Percentiles rank a stretch among this genome's conserved stretches.
Evolutionary conservation across 768 basidiomycete species (phyloP).

Genomic region (Gelatoporia subvermispora): DNA sequence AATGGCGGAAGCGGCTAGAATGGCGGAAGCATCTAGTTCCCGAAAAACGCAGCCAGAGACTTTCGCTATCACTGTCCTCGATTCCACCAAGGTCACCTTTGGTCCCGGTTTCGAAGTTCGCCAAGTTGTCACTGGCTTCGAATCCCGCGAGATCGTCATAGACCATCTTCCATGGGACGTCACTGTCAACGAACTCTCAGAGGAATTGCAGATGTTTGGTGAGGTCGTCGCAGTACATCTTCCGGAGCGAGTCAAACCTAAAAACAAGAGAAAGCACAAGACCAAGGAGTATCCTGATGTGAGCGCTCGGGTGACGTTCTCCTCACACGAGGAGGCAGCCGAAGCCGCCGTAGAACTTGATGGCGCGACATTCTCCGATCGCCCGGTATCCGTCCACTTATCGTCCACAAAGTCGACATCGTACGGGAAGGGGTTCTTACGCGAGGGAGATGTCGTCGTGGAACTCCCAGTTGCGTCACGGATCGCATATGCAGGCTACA

Average conservation of each 20-base stretch:
- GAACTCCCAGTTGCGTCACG: slow-evolving; percentile 55
- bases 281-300: slow-evolving; percentile 11
- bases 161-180: slow-evolving; percentile 41
- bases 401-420: slow-evolving; percentile 34
- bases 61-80: slow-evolving; percentile 36
- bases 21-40: background rate
- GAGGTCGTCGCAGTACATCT: slow-evolving; percentile 33
- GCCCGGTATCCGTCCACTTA: slow-evolving; percentile 40
- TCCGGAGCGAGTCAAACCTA: slow-evolving; percentile 10
- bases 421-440: slow-evolving; percentile 35
- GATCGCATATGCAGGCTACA: slow-evolving; percentile 62
- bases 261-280: too few relatives aligned
- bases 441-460: slow-evolving; percentile 53
- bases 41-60: background rate
- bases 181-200: slow-evolving; percentile 28
- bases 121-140: slow-evolving; percentile 60
- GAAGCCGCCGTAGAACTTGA: slow-evolving; percentile 50
- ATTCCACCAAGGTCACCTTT: slow-evolving; percentile 52
- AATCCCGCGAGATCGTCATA: slow-evolving; percentile 58
- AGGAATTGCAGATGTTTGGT: slow-evolving; percentile 43
- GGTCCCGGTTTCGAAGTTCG: slow-evolving; percentile 57
- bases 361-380: slow-evolving; percentile 34
- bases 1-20: background rate
- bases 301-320: slow-evolving; percentile 42
- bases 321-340: slow-evolving; percentile 43